phyloP scores from a whole-genome alignment of 768 basidiomycete species.

The Holtermanniella nyarrowii region DNA sequence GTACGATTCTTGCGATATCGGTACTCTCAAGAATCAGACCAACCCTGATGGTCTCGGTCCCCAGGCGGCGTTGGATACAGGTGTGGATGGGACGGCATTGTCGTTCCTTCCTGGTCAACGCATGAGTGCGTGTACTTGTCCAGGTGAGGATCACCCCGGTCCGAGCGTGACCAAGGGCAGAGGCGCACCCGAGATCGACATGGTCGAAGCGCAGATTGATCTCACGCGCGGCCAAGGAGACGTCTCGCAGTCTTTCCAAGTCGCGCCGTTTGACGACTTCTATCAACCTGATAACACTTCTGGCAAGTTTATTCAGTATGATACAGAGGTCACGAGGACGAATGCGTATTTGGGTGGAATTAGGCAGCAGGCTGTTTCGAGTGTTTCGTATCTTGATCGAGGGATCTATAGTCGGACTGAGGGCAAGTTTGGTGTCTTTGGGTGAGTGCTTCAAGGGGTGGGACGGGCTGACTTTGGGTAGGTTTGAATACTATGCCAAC shows the following conservation, averaged over 20 bases:
- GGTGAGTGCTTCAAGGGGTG: no score
- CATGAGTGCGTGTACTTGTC: conserved; percentile 69
- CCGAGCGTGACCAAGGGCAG: conserved; percentile 57
- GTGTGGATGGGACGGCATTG: conserved; percentile 26
- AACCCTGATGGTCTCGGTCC: conserved; percentile 28
- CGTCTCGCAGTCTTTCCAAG: conserved; percentile 66
- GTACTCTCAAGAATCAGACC: conserved; percentile 36
- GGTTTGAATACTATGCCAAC: conserved; percentile 43
- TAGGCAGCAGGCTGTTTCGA: conserved; percentile 51
- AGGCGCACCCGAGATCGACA: conserved; percentile 84
- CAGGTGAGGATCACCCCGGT: conserved; percentile 77
- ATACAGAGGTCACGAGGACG: conserved; percentile 40
- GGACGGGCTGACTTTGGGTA: no score
- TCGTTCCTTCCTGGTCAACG: conserved; percentile 41
- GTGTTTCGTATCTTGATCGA: conserved; percentile 44
- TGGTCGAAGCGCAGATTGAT: conserved; percentile 73
- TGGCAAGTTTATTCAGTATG: conserved; percentile 22
- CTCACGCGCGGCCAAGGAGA: conserved; percentile 47
- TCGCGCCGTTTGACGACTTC: conserved; percentile 52
- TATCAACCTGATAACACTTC: conserved; percentile 43
- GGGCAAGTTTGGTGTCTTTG: conserved; percentile 37
- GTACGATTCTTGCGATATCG: conserved; percentile 37
- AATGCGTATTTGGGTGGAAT: conserved; percentile 41
- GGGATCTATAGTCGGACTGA: conserved; percentile 20
- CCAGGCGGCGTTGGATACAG: conserved; percentile 30